Percentiles rank a stretch among this genome's conserved stretches.
Evolutionary conservation across 164 flowering plant genomes (phyloP).

Genomic region (Echeveria elegans): DNA sequence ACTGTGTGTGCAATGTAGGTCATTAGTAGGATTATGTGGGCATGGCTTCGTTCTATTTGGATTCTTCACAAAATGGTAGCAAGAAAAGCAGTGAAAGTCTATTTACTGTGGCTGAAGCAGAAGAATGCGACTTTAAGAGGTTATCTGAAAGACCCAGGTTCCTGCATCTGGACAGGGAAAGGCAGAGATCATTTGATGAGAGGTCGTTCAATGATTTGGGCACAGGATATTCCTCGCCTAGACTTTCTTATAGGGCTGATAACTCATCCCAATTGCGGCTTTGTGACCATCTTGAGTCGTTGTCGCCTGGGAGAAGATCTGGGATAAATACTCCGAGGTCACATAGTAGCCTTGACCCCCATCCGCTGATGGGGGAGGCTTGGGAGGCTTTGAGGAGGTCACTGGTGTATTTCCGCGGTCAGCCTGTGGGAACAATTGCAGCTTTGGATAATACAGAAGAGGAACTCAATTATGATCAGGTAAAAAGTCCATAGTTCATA

Average conservation of each 20-base stretch:
- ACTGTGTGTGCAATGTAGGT: neutral
- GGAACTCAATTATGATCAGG: slow-evolving; percentile 87
- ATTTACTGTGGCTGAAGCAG: neutral
- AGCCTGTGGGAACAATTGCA: slow-evolving; percentile 22
- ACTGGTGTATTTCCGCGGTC: slow-evolving; percentile 12
- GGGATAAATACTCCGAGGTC: slow-evolving; percentile 43
- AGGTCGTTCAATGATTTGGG: slow-evolving; percentile 22
- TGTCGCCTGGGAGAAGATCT: slow-evolving; percentile 29
- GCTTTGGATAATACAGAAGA: slow-evolving; percentile 72
- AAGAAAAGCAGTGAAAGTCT: neutral
- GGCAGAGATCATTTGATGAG: slow-evolving; percentile 44
- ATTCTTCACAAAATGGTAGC: neutral
- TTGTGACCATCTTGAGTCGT: slow-evolving; percentile 23
- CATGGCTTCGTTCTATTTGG: neutral
- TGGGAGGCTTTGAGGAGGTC: slow-evolving; percentile 72
- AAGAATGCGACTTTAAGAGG: neutral
- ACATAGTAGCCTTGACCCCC: slow-evolving; percentile 28
- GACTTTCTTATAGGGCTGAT: neutral
- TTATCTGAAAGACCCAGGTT: slow-evolving; percentile 26
- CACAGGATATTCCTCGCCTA: slow-evolving; percentile 13
- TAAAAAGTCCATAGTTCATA: slow-evolving; percentile 7
- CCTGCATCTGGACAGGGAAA: slow-evolving; percentile 49
- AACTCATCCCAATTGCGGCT: neutral
- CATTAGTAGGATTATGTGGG: neutral
- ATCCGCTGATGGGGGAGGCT: slow-evolving; percentile 63